A percentile compares a stretch with the other conserved stretches of the same genome.
Evolutionary conservation across 2,329 filamentous ascomycete species (phyloP).

Genomic region (Byssoonygena ceratinophila): DNA sequence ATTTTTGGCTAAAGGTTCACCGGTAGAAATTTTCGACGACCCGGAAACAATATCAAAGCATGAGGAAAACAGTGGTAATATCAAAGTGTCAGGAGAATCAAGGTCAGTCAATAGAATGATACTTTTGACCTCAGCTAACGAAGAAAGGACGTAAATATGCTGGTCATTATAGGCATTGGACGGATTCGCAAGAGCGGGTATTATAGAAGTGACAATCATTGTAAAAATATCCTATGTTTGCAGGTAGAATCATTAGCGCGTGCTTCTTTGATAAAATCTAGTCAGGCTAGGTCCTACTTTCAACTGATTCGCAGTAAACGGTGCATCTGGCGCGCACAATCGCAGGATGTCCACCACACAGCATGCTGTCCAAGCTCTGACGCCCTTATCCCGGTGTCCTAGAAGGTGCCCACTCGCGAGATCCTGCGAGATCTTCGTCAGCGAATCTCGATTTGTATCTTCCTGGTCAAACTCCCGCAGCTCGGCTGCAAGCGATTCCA

Average conservation of each 20-base stretch:
- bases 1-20: constrained; percentile 80
- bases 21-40: constrained; percentile 60
- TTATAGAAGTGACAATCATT: constrained; percentile 69
- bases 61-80: constrained; percentile 69
- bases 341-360: constrained; percentile 89
- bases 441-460: constrained; percentile 68
- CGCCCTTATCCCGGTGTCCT: constrained; percentile 84
- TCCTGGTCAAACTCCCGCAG: constrained; percentile 80
- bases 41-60: constrained; percentile 88
- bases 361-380: constrained; percentile 76
- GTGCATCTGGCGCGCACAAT: constrained; percentile 87
- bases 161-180: constrained; percentile 84
- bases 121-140: constrained; percentile 85
- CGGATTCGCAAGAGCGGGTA: constrained; percentile 76
- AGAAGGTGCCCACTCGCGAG: constrained; percentile 72
- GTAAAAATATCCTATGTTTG: constrained; percentile 72
- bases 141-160: constrained; percentile 81
- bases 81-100: constrained; percentile 66
- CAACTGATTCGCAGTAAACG: constrained; percentile 78
- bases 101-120: constrained; percentile 85
- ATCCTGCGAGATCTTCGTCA: constrained; percentile 73
- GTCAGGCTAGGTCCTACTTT: constrained; percentile 51
- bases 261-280: not conserved
- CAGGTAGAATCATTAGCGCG: constrained; percentile 14
- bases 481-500: constrained; percentile 73